phyloP scores from a whole-genome alignment of 1,284 basidiomycete species.

The Cryptococcus sp. region DNA sequence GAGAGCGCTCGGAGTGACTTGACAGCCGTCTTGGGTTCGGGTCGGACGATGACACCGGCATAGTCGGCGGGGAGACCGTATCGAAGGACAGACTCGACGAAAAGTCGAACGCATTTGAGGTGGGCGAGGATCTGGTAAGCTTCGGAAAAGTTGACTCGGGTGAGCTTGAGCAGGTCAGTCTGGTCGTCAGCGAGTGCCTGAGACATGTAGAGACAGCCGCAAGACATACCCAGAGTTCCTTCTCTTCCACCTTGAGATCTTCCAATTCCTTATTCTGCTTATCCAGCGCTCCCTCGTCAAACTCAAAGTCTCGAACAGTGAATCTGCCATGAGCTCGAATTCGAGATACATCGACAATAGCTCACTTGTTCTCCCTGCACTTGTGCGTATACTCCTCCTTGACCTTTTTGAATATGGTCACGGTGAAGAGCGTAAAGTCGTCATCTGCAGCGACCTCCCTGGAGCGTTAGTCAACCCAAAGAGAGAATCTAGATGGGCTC shows the following conservation, averaged over 20 bases:
- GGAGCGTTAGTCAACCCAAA: constrained; percentile 2
- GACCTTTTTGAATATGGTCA: constrained; percentile 85
- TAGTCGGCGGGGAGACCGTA: constrained; percentile 95
- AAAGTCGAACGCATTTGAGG: constrained; percentile 83
- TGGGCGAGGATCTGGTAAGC: constrained; percentile 92
- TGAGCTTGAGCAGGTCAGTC: constrained; percentile 89
- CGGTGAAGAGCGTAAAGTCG: constrained; percentile 80
- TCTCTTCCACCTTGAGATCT: constrained; percentile 77
- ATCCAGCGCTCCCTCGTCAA: constrained; percentile 74
- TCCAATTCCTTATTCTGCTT: constrained; percentile 79
- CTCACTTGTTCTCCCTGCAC: constrained; percentile 88
- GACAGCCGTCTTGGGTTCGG: constrained; percentile 77
- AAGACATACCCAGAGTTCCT: constrained; percentile 87
- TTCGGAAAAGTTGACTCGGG: constrained; percentile 95
- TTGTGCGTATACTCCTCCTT: constrained; percentile 92
- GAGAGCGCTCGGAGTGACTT: constrained; percentile 71
- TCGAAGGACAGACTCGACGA: constrained; percentile 90
- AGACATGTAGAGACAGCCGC: not conserved
- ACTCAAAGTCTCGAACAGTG: constrained; percentile 90
- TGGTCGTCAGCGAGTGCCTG: constrained; percentile 36
- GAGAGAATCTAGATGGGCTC: constrained; percentile 25
- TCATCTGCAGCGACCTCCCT: constrained; percentile 71
- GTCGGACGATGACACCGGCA: constrained; percentile 73
- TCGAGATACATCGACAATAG: not conserved
- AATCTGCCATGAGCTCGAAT: constrained; percentile 54